Evolutionary conservation across 1,139 yeast species (phyloP).

Genomic region (Yamadazyma mexicana): DNA sequence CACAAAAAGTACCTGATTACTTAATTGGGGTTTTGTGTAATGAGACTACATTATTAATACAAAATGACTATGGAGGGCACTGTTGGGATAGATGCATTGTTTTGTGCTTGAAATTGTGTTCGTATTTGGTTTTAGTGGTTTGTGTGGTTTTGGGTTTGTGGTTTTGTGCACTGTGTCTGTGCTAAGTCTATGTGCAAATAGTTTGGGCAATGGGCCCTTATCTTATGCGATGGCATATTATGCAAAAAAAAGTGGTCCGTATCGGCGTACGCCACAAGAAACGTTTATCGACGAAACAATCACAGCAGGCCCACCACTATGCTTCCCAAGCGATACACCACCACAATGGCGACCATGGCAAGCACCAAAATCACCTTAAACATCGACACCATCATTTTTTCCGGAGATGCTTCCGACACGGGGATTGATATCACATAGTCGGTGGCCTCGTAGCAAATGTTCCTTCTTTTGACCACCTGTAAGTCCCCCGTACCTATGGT

Average conservation of each 20-base stretch:
- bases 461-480: slow-evolving; percentile 37
- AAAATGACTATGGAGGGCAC: background rate
- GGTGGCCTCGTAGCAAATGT: slow-evolving; percentile 44
- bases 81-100: no score
- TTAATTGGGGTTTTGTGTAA: slow-evolving; percentile 1
- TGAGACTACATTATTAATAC: background rate
- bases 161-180: no score
- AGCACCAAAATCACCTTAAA: background rate
- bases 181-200: no score
- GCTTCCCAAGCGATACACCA: background rate
- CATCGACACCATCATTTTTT: background rate
- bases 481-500: slow-evolving; percentile 33
- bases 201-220: no score
- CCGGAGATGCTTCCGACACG: slow-evolving; percentile 27
- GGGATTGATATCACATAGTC: slow-evolving; percentile 48
- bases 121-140: no score
- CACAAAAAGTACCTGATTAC: slow-evolving; percentile 2
- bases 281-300: no score
- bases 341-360: background rate
- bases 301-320: background rate
- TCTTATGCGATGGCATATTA: no score
- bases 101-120: no score
- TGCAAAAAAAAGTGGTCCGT: no score
- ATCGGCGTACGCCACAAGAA: no score
- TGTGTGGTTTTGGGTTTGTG: no score